A percentile compares a stretch with the other conserved stretches of the same genome.
phyloP scores from a whole-genome alignment of 768 basidiomycete species.

The Pulveroboletus sp. region DNA sequence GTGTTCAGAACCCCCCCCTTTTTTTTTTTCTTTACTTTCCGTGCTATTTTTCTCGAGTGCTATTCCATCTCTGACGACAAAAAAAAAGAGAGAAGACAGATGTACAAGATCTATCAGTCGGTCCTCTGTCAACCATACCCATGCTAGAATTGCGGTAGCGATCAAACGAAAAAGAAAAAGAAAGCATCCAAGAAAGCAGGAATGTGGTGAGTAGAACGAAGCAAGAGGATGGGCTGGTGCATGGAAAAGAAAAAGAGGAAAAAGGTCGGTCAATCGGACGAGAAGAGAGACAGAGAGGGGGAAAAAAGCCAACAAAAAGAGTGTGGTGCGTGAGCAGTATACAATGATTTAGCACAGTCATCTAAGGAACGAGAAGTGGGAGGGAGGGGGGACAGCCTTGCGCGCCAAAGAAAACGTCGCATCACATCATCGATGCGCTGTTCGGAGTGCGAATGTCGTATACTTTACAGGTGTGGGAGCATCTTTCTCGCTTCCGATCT shows the following conservation, averaged over 20 bases:
- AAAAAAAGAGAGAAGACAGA: too few relatives aligned
- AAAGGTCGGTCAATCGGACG: too few relatives aligned
- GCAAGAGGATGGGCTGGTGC: not conserved
- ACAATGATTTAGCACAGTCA: too few relatives aligned
- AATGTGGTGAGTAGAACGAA: not conserved
- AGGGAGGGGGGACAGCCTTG: conserved; percentile 1
- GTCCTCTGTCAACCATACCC: not conserved
- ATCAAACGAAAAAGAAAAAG: not conserved
- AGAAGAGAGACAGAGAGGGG: too few relatives aligned
- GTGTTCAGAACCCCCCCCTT: too few relatives aligned
- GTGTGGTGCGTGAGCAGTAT: not conserved
- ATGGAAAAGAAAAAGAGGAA: not conserved
- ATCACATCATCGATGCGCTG: conserved; percentile 1
- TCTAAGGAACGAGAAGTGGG: not conserved
- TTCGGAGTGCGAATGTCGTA: not conserved
- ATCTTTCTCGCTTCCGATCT: not conserved
- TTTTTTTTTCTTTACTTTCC: too few relatives aligned
- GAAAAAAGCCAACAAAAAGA: not conserved
- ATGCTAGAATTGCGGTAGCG: not conserved
- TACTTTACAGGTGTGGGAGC: conserved; percentile 3
- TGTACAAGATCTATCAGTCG: not conserved
- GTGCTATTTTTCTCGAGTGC: too few relatives aligned
- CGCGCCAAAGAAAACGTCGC: not conserved
- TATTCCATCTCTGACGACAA: too few relatives aligned
- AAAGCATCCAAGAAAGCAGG: not conserved